Base-by-base conservation (phyloP, 2,329 filamentous ascomycete genomes). In the Teratosphaeria zuluensis region DNA sequence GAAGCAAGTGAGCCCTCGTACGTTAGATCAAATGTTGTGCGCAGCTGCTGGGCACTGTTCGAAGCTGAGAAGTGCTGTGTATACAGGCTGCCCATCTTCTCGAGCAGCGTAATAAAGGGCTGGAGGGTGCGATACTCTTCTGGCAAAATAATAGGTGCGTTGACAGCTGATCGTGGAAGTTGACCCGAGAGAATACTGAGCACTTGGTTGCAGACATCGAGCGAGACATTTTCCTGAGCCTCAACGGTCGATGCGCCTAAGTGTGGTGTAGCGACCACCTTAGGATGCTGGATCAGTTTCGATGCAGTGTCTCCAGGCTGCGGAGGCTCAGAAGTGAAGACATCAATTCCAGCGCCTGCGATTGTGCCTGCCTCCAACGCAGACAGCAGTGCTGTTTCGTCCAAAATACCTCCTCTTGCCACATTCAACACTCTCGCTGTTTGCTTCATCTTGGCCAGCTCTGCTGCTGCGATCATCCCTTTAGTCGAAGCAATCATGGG, bases 151-250 rank as follows among this genome's bases (percentile, higher is more conserved):
- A 92, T 81, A 4, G 89, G 89, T 0, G 88, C 89, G 63, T 94
- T 92, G 68, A 92, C 89, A 4, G 89, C 88, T 21, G 65, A 68
- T 1, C 87, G 88, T 0, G 89, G 89, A 1, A 92, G 78, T 0
- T 87, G 86, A 2, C 89, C 89, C 0, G 79, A 78, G 2, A 94
- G 77, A 51, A 92, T 89, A 59, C 86, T 81, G 0, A 88, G 79
- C 12, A 92, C 87, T 73, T 94, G 89, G 35, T 86, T 85, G 72
- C 89, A 92, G 8, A 92, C 89, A 65, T 92, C 89, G 62, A 92
- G 56, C 1, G 62, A 63, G 9, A 63, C 62, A 48, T 91, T 92
- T 68, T 92, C 88, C 71, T 94, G 89, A 0, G 89, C 89, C 77
- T 94, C 89, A 35, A 88, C 81, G 0, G 89, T 94, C 0, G 85